These are phyloP conservation scores for Neoscytalidium dimidiatum DNA, from an alignment of 2,329 filamentous ascomycete species.

Conservation along the genomic window DNA sequence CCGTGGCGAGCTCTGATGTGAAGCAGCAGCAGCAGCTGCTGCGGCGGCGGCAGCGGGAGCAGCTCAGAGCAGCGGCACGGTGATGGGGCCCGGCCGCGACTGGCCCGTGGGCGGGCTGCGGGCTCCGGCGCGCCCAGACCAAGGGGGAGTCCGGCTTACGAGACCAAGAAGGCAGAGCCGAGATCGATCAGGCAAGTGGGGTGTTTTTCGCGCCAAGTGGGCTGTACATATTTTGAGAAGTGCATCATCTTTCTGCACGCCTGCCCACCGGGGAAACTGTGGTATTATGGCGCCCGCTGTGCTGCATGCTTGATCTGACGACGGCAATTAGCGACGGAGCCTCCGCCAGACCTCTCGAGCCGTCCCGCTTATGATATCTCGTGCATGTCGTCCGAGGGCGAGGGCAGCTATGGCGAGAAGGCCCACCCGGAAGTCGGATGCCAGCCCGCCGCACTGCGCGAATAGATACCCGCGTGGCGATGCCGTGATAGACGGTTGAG, in stretches of 20 bases:
- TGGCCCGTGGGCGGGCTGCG: not conserved
- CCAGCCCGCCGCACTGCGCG: not conserved
- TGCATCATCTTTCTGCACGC: slow-evolving; percentile 17
- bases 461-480: slow-evolving; percentile 11
- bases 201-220: slow-evolving; percentile 19
- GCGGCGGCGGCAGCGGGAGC: not conserved
- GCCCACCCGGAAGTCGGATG: slow-evolving; percentile 11
- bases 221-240: slow-evolving; percentile 13
- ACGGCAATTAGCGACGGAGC: slow-evolving; percentile 12
- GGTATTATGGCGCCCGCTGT: not conserved
- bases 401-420: not conserved
- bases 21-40: not conserved
- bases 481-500: slow-evolving; percentile 15
- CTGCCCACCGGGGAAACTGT: slow-evolving; percentile 6
- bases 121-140: slow-evolving; percentile 6
- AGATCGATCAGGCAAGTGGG: slow-evolving; percentile 18
- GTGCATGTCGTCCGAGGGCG: slow-evolving; percentile 12
- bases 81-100: not conserved
- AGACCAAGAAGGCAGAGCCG: slow-evolving; percentile 1
- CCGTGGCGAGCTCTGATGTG: not conserved
- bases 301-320: slow-evolving; percentile 1
- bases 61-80: not conserved
- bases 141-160: slow-evolving; percentile 7
- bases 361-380: slow-evolving; percentile 12
- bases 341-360: slow-evolving; percentile 6